A percentile compares a stretch with the other conserved stretches of the same genome.
phyloP scores from a whole-genome alignment of 202 grass and related monocot species.

The Brachypodium distachyon region DNA sequence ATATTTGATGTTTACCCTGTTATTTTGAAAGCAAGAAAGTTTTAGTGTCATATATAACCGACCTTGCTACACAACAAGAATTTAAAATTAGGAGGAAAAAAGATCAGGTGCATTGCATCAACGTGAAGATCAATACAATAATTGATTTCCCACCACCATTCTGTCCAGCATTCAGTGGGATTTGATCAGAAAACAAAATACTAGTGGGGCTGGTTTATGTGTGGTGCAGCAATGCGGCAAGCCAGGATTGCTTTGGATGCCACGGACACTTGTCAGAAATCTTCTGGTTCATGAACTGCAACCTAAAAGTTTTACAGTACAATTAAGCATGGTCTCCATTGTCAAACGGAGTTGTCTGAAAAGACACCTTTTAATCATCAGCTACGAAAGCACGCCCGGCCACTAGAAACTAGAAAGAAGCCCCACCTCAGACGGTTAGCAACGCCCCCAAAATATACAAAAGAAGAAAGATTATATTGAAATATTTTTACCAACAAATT shows the following conservation, averaged over 20 bases:
- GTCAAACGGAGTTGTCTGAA: neutral
- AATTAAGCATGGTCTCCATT: neutral
- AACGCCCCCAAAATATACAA: conserved; percentile 12
- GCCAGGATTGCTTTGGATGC: neutral
- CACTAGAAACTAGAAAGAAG: neutral
- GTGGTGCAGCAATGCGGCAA: neutral
- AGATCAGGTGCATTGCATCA: conserved; percentile 5
- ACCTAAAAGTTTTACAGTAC: conserved; percentile 7
- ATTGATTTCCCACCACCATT: conserved; percentile 14
- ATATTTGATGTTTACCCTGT: neutral
- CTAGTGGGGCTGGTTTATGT: conserved; percentile 23
- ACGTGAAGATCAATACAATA: conserved; percentile 1
- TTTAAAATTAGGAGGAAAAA: neutral
- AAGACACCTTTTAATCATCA: conserved; percentile 15
- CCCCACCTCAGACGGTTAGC: conserved; percentile 34
- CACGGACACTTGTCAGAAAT: conserved; percentile 24
- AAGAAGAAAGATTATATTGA: neutral
- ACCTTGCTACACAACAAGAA: neutral
- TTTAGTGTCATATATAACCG: conserved; percentile 5
- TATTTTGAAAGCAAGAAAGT: neutral
- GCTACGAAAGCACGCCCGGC: conserved; percentile 9
- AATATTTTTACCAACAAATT: neutral
- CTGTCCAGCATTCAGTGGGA: conserved; percentile 20
- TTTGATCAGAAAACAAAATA: conserved; percentile 30
- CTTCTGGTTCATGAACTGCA: conserved; percentile 11